Evolutionary conservation across 768 basidiomycete species (phyloP).

Genomic region (Pholiota microspora): DNA sequence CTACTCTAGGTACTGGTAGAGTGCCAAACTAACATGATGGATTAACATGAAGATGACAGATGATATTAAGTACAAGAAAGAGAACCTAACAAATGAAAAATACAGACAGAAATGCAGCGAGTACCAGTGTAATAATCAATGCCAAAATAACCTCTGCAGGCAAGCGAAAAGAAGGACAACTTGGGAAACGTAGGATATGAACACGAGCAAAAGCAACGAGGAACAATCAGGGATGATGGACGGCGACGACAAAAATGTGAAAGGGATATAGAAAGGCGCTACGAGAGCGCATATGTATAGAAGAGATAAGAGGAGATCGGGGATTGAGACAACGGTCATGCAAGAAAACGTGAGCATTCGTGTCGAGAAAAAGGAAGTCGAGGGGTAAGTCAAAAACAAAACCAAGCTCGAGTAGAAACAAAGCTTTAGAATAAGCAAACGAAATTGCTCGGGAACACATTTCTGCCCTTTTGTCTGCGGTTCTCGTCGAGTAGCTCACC

Average conservation of each 20-base stretch:
- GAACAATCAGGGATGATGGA: neutral
- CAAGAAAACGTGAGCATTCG: neutral
- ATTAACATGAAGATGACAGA: too few species aligned
- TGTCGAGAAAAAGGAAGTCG: too few species aligned
- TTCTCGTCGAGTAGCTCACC: conserved; percentile 82
- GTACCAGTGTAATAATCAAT: neutral
- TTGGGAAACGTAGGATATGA: neutral
- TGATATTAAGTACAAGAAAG: neutral
- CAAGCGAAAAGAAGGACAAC: neutral
- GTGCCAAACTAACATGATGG: too few species aligned
- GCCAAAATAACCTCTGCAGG: neutral
- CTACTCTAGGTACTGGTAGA: neutral
- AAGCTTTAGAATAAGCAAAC: conserved; percentile 65
- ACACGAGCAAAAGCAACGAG: neutral
- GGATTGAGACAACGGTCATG: neutral
- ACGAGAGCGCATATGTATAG: neutral
- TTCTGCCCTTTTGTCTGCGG: conserved; percentile 64
- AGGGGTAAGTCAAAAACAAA: too few species aligned
- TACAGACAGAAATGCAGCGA: neutral
- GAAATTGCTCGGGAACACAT: conserved; percentile 89
- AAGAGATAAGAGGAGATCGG: neutral
- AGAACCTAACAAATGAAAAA: neutral
- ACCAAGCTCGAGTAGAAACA: too few species aligned
- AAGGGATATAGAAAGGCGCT: neutral
- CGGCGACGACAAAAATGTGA: neutral